These are phyloP conservation scores for Cladosporium sp. DNA, from an alignment of 2,329 filamentous ascomycete genomes.

Conservation along the genomic window DNA sequence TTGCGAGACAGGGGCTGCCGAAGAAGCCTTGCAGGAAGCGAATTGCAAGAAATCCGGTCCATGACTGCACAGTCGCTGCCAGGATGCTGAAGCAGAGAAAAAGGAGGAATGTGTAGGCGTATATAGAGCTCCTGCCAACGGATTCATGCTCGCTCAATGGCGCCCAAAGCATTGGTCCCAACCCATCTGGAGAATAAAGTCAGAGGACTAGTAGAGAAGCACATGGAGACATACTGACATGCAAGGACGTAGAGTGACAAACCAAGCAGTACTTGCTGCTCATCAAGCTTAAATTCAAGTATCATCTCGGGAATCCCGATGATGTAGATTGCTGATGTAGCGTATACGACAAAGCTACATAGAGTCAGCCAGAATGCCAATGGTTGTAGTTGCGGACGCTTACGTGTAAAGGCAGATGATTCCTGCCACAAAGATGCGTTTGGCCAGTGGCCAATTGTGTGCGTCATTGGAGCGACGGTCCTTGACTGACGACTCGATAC, in stretches of 20 bases:
- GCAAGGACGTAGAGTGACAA: neutral
- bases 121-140: slow-evolving; percentile 14
- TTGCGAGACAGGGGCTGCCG: slow-evolving; percentile 62
- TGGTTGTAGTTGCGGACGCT: neutral
- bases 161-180: slow-evolving; percentile 16
- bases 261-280: neutral
- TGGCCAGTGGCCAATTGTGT: neutral
- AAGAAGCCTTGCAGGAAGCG: slow-evolving; percentile 65
- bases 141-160: slow-evolving; percentile 14
- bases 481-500: too few species aligned
- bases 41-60: slow-evolving; percentile 48
- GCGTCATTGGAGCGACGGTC: neutral
- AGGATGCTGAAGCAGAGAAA: slow-evolving; percentile 14
- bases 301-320: neutral
- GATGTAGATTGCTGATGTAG: neutral
- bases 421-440: neutral
- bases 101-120: slow-evolving; percentile 11
- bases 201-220: neutral
- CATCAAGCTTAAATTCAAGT: neutral
- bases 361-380: neutral
- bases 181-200: neutral
- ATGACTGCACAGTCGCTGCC: slow-evolving; percentile 51
- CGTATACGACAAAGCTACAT: neutral
- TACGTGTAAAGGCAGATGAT: neutral
- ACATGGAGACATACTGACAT: neutral